phyloP scores from a whole-genome alignment of 805 yeast species.

The Starmerella stigmatis region DNA sequence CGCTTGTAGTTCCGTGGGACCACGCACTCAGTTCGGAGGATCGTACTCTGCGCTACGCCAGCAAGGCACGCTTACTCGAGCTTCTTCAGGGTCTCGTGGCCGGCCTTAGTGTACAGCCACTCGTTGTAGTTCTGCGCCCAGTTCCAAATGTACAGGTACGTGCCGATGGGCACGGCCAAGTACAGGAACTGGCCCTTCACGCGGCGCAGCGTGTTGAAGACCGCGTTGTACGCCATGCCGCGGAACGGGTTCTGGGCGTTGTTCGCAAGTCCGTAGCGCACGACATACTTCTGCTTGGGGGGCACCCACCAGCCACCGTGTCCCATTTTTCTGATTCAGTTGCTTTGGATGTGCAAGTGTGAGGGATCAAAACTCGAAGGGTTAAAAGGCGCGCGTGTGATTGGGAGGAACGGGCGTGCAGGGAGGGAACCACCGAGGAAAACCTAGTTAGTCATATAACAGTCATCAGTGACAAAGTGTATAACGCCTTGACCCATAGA shows the following conservation, averaged over 20 bases:
- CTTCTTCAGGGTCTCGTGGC: conserved; percentile 85
- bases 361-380: background rate
- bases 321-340: conserved; percentile 17
- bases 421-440: too few species aligned
- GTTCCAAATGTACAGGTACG: conserved; percentile 81
- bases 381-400: conserved; percentile 6
- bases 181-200: conserved; percentile 72
- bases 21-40: too few species aligned
- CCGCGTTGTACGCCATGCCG: conserved; percentile 72
- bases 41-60: too few species aligned
- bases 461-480: background rate
- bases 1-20: too few species aligned
- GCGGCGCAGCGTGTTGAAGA: conserved; percentile 93
- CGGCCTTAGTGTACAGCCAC: conserved; percentile 93
- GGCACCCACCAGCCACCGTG: conserved; percentile 25
- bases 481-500: too few species aligned
- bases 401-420: background rate
- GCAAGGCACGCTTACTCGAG: conserved; percentile 4
- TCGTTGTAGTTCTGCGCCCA: conserved; percentile 80
- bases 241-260: conserved; percentile 86
- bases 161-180: conserved; percentile 62
- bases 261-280: conserved; percentile 85
- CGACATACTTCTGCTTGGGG: conserved; percentile 31
- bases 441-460: background rate
- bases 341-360: background rate